Base-by-base conservation (phyloP, 768 basidiomycete species). In the Phlebiopsis gigantea region DNA sequence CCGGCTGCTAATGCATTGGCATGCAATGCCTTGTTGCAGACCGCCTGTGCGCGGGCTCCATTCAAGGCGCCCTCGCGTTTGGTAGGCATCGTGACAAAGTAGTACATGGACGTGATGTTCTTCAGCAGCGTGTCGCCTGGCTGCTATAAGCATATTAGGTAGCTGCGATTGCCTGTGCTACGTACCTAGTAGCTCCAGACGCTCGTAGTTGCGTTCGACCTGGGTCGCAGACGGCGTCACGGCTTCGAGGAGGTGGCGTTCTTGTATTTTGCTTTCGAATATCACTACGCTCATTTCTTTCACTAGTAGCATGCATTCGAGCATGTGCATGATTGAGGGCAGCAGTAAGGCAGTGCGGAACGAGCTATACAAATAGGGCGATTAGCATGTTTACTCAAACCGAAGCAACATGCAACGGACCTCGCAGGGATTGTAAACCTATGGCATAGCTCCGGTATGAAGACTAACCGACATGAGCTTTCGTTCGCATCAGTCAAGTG, bases 81-180 rank as follows among this genome's bases (percentile, higher is more conserved):
- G 9, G 75, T 72, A 5, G 90, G 87, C 62, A 84, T 77, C 25
- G 79, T 80, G 45, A 87, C 87, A 64, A 87, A 92, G 28, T 87
- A 77, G 66, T 88, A 88, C 57, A 85, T 75, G 10, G 90, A 86
- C 6, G 84, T 77, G 46, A 93, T 68, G 64, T 86, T 87, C 69
- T 95, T 95, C 59, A 95, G 73, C 67, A 89, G 90, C 22, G 90
- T 82, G 69, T 94, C 93, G 28, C 92, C 91, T 84, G 58, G 22
- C 42, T 53, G 54, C 5, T 46, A 12, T 53, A 58, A 39, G 34
- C 34, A 4, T 39, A n/a, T n/a, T n/a, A 49, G 39, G 44, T 3
- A 53, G 41, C 12, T 53, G 43, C 26, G 39, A 29, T 19, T 30
- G 8, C 25, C 21, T 30, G 2, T 46, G 34, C n/a, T 29, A 51